Evolutionary conservation across 805 yeast species (phyloP).

Genomic region (Teunomyces pallodes): DNA sequence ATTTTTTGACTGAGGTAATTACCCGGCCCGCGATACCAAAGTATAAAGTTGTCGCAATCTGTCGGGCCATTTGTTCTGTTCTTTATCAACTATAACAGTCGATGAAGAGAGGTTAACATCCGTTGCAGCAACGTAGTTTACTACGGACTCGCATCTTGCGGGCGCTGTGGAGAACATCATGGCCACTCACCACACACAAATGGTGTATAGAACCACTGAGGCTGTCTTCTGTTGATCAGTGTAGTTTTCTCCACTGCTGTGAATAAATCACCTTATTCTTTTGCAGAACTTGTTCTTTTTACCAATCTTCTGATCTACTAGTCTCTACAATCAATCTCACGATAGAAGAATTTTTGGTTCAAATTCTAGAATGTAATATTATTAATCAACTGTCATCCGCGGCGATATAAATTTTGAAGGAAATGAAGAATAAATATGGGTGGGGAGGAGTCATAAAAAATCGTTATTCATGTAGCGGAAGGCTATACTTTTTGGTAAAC

Average conservation of each 20-base stretch:
- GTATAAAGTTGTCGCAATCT: not conserved
- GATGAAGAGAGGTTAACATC: slow-evolving; percentile 50
- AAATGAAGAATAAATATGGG: slow-evolving; percentile 2
- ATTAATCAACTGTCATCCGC: not conserved
- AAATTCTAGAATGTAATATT: not conserved
- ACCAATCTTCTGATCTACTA: no score
- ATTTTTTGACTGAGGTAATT: not conserved
- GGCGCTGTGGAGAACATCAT: slow-evolving; percentile 56
- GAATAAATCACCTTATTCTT: not conserved
- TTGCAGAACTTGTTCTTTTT: not conserved
- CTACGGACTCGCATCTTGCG: slow-evolving; percentile 23
- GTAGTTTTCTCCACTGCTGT: not conserved
- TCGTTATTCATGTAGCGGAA: slow-evolving; percentile 1
- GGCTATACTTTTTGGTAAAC: slow-evolving; percentile 1
- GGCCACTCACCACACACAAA: slow-evolving; percentile 50
- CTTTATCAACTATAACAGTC: slow-evolving; percentile 59
- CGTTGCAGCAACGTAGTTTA: slow-evolving; percentile 30
- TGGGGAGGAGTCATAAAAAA: not conserved
- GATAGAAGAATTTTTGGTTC: no score
- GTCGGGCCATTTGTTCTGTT: slow-evolving; percentile 5
- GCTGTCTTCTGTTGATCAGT: slow-evolving; percentile 20
- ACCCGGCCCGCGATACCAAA: not conserved
- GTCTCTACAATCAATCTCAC: no score
- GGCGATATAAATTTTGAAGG: not conserved
- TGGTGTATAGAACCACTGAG: slow-evolving; percentile 40